Evolutionary conservation across 2,329 filamentous ascomycete species (phyloP), one percentile per base, ranked within the genome.

Genomic region (Botrytis deweyae): DNA sequence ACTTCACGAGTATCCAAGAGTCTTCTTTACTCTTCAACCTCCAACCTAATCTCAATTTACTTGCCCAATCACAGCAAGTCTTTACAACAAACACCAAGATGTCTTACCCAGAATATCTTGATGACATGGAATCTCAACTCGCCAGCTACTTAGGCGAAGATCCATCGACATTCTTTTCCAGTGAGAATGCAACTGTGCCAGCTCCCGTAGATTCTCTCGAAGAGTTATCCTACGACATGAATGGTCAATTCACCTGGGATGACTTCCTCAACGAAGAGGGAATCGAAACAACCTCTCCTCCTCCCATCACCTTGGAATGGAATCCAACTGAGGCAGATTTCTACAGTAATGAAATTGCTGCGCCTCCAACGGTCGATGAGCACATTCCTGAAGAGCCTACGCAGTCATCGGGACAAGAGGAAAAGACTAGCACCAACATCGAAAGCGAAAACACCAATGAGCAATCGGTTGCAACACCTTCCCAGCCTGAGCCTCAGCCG

Each of bases 391-490:
- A 29, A 55, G 59, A 62, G 9, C 22, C 33, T 1, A 3, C 6
- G 3, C 52, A 55, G 52, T 8, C 52, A 5, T 3, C 52, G 4
- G 4, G 7, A 4, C 59, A 4, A 38, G 6, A 62, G 0, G 10
- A 38, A 36, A 12, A n/a, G 7, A 1, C 22, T 25, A 2, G 0
- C 10, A 25, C 12, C 22, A 38, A 18, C 18, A 0, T 12, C 36
- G 22, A 40, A 40, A 22, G 10, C 0, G 12, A 9, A 0, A 38
- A 25, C 6, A 62, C 22, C 36, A n/a, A 1, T 9, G 59, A n/a
- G 36, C 36, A 1, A 4, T 3, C 20, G 0, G 1, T n/a, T 2
- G 3, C 36, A 16, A 18, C 36, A 12, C 0, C 12, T n/a, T 10
- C 36, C 22, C 0, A 40, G 4, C 59, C 59, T 16, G 3, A n/a